phyloP scores from a whole-genome alignment of 2,329 filamentous ascomycete genomes.

The Pyrenophora tritici-repentis region DNA sequence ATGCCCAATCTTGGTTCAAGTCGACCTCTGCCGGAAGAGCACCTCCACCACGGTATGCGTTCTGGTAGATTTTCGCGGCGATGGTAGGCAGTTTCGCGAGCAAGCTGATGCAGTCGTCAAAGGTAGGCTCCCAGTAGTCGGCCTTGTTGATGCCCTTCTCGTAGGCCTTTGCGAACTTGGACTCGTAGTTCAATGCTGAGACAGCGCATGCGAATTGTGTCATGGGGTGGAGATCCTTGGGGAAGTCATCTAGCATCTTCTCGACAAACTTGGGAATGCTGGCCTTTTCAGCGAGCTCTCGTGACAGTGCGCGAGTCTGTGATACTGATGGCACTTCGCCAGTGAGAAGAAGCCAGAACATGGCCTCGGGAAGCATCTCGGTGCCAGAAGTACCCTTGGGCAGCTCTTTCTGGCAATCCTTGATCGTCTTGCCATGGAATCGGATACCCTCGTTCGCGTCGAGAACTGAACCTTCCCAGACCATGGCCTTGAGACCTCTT shows the following conservation, averaged over 20 bases:
- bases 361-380: conserved; percentile 97
- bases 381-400: conserved; percentile 91
- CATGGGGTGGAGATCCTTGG: conserved; percentile 92
- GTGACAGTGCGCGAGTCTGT: conserved; percentile 82
- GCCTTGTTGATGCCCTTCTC: conserved; percentile 90
- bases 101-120: conserved; percentile 91
- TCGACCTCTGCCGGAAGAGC: conserved; percentile 78
- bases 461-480: conserved; percentile 97
- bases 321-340: conserved; percentile 83
- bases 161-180: conserved; percentile 91
- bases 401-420: conserved; percentile 91
- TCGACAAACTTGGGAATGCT: conserved; percentile 80
- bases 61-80: conserved; percentile 97
- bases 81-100: conserved; percentile 96
- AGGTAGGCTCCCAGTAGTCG: conserved; percentile 98
- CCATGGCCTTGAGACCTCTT: conserved; percentile 90
- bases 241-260: conserved; percentile 88
- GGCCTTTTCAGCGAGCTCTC: conserved; percentile 85
- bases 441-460: conserved; percentile 97
- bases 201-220: conserved; percentile 96
- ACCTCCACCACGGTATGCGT: conserved; percentile 76
- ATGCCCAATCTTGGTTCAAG: conserved; percentile 89
- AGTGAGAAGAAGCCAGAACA: conserved; percentile 99
- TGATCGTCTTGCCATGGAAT: conserved; percentile 97
- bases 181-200: conserved; percentile 93